Conservation (phyloP, 2,329 filamentous ascomycete genomes). For the Sporothrix luriei region DNA sequence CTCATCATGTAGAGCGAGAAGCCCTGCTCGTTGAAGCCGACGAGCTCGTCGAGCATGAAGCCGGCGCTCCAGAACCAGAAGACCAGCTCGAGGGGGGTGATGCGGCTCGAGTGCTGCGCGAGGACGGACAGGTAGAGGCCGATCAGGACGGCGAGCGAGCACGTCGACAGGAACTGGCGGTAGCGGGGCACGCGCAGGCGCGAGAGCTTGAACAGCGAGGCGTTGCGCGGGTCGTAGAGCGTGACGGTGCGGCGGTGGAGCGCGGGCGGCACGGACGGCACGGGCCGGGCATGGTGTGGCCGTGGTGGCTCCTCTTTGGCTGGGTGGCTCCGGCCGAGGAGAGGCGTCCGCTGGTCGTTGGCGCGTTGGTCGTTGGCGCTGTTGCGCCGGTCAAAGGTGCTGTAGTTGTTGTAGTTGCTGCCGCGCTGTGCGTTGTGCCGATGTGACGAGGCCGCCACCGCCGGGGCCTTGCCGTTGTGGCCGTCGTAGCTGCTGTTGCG, state of each 20-base stretch:
- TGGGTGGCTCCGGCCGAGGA: slow-evolving; percentile 47
- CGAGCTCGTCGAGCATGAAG: slow-evolving; percentile 94
- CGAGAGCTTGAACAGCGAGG: slow-evolving; percentile 88
- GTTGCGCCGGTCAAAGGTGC: slow-evolving; percentile 35
- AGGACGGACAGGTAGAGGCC: slow-evolving; percentile 84
- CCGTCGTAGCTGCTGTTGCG: slow-evolving; percentile 51
- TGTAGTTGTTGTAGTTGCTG: too few species aligned
- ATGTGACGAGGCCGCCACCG: slow-evolving; percentile 26
- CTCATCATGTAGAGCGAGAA: slow-evolving; percentile 97
- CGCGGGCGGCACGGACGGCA: slow-evolving; percentile 37
- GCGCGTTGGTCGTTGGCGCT: slow-evolving; percentile 50
- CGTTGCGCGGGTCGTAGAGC: slow-evolving; percentile 86
- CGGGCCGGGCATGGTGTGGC: background rate
- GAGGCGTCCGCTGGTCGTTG: slow-evolving; percentile 54
- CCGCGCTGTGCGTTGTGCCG: background rate
- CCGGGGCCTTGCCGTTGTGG: slow-evolving; percentile 40
- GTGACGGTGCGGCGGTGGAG: slow-evolving; percentile 72
- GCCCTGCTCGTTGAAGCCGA: slow-evolving; percentile 94
- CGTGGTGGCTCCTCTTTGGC: slow-evolving; percentile 29
- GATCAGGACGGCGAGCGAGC: slow-evolving; percentile 83
- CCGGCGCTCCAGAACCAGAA: slow-evolving; percentile 99
- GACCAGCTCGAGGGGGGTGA: slow-evolving; percentile 80
- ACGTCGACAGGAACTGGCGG: slow-evolving; percentile 83
- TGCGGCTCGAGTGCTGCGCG: slow-evolving; percentile 71
- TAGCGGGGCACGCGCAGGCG: slow-evolving; percentile 89